Evolutionary conservation across 2,329 filamentous ascomycete genomes (phyloP), one percentile per base, ranked within the genome.

Genomic region (Aureobasidium musti): DNA sequence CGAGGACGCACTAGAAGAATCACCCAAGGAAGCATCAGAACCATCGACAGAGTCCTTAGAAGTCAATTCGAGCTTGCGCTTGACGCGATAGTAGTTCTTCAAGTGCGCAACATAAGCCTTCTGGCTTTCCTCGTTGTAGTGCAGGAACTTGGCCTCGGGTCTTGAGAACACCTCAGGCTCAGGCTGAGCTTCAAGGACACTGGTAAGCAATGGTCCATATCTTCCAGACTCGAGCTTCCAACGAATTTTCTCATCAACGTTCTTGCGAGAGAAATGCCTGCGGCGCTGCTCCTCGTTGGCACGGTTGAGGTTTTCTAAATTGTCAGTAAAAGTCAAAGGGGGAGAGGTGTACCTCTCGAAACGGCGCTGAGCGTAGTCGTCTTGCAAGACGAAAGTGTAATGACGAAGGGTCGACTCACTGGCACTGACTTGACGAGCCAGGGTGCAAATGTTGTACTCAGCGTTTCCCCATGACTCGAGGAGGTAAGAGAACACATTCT

Each of bases 151-250:
- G 8, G 45, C 59, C n/a, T 52, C 33, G 5, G 43, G 59, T 39
- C 59, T 30, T 3, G 30, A 21, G 17, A 63, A 33, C 1, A 50
- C 0, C 4, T 41, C 21, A 21, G 33, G 1, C 2, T 61, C 30
- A 30, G 45, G 30, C 14, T 63, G 43, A 33, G 43, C 45, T 23
- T 52, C 33, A 4, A 63, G 59, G 33, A 63, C 50, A 7, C 14
- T 41, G 13, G 30, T 63, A 3, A 21, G 43, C 33, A 63, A 30
- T n/a, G 50, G 59, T 45, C 59, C 59, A 23, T 63, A 63, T 23
- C 59, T 41, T 23, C 59, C 59, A 23, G 59, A 63, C 45, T 63
- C 59, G 17, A 63, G 59, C 45, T 63, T 63, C 43, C 30, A 63
- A 8, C 59, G 59, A 14, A 63, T 52, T 21, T 63, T 63, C 1